These are phyloP conservation scores for Arthroderma uncinatum DNA, from an alignment of 2,329 filamentous ascomycete genomes.

Conservation along the genomic window DNA sequence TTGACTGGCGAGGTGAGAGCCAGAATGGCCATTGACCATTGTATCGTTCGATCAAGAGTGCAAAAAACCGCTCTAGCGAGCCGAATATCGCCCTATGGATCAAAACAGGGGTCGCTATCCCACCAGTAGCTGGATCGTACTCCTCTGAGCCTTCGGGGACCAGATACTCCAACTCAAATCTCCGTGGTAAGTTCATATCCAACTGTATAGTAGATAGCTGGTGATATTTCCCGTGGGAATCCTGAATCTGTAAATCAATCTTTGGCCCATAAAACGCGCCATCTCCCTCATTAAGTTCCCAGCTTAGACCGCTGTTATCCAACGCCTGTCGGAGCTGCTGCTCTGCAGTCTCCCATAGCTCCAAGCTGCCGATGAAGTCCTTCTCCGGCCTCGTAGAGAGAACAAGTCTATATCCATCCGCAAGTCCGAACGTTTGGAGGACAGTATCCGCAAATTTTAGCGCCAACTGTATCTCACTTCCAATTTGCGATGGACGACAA, in stretches of 20 bases:
- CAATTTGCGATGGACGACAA: slow-evolving; percentile 65
- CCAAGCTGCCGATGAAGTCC: slow-evolving; percentile 62
- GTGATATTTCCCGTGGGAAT: slow-evolving; percentile 73
- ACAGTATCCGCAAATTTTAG: slow-evolving; percentile 63
- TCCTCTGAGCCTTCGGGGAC: slow-evolving; percentile 36
- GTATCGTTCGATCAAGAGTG: slow-evolving; percentile 73
- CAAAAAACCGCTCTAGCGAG: slow-evolving; percentile 74
- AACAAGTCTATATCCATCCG: slow-evolving; percentile 57
- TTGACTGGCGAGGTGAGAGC: slow-evolving; percentile 69
- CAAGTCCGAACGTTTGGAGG: slow-evolving; percentile 59
- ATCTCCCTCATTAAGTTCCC: slow-evolving; percentile 67
- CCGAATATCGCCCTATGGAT: slow-evolving; percentile 78
- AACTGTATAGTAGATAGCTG: slow-evolving; percentile 83
- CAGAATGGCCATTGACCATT: slow-evolving; percentile 76
- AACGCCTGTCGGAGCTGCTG: slow-evolving; percentile 54
- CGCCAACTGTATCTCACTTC: slow-evolving; percentile 60
- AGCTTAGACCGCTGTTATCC: slow-evolving; percentile 52
- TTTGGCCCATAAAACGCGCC: slow-evolving; percentile 88
- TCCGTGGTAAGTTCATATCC: slow-evolving; percentile 77
- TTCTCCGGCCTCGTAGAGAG: slow-evolving; percentile 68
- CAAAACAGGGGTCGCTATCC: slow-evolving; percentile 60
- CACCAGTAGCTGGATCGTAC: slow-evolving; percentile 36
- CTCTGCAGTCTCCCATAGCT: slow-evolving; percentile 60
- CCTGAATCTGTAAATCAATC: slow-evolving; percentile 73
- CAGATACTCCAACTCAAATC: slow-evolving; percentile 66